Conservation (phyloP, 768 basidiomycete genomes). For the Boletus huronensis region DNA sequence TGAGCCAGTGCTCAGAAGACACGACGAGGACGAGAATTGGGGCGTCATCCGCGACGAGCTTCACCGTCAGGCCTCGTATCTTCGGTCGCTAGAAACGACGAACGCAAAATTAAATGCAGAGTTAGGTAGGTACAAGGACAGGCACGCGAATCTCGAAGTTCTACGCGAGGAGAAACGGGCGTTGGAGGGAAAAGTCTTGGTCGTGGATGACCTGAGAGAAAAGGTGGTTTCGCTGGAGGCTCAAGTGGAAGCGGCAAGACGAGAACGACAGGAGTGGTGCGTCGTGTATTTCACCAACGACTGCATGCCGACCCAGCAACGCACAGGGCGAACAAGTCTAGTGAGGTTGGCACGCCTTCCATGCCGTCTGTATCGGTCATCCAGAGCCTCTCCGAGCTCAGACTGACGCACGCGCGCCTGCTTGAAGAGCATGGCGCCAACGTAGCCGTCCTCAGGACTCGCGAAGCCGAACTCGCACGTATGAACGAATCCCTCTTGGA, state of each 20-base stretch:
- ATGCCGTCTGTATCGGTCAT: constrained; percentile 53
- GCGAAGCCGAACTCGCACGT: constrained; percentile 50
- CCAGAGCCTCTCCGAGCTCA: constrained; percentile 55
- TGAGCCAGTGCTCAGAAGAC: constrained; percentile 25
- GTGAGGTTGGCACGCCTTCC: constrained; percentile 36
- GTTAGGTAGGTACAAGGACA: constrained; percentile 48
- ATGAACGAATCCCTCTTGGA: constrained; percentile 38
- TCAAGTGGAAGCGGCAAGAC: constrained; percentile 57
- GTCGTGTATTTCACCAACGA: constrained; percentile 10
- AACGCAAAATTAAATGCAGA: constrained; percentile 58
- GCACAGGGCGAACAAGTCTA: constrained; percentile 38
- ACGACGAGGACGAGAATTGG: constrained; percentile 55
- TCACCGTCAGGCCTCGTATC: constrained; percentile 58
- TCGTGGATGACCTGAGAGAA: constrained; percentile 53
- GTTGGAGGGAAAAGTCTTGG: constrained; percentile 50
- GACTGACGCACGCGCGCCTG: constrained; percentile 57
- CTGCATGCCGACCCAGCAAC: background rate
- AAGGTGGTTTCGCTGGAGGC: constrained; percentile 57
- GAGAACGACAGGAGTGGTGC: constrained; percentile 60
- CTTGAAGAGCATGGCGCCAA: constrained; percentile 67
- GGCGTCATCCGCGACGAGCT: constrained; percentile 64
- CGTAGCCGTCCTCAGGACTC: constrained; percentile 47
- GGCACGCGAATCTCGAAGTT: constrained; percentile 62
- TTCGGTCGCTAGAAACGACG: constrained; percentile 54
- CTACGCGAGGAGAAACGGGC: constrained; percentile 70